Evolutionary conservation across 345 rosid species (phyloP), one percentile per base, ranked within the genome.

Genomic region (Acer yangbiense): DNA sequence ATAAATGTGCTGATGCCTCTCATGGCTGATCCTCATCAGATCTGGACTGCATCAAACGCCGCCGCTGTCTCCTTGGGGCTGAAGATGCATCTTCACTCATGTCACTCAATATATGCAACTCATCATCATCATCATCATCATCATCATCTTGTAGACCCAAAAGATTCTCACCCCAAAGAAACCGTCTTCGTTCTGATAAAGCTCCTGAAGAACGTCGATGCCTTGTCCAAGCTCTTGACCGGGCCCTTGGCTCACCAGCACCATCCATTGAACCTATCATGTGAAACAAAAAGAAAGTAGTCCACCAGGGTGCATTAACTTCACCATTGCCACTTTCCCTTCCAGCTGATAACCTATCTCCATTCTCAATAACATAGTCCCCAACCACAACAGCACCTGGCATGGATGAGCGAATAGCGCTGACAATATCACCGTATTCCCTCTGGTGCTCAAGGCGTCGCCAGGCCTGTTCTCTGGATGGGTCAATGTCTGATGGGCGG

Each of bases 361-460:
- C 93, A 81, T 92, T 91, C 80, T 94, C 98, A 21, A 94, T 88
- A 14, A 89, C 98, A 86, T 93, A 95, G 80, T 95, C 99, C 62
- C 98, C 98, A 72, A 95, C 94, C 2, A 95, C 98, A 64, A 93
- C 85, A 77, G 97, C 97, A 76, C 98, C 98, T 0, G 98, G 98
- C 78, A 93, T 90, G 50, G 98, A 93, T 32, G 98, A 89, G 52
- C 87, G 97, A 50, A 93, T 84, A 6, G 96, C 96, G 81, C 97
- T 93, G 29, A 92, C 94, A 77, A 92, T 91, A 72, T 96, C 99
- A 63, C 88, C 94, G 64, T 87, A 89, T 77, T 89, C 95, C 62
- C 93, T 91, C 76, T 90, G 95, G 75, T 87, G 90, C 88, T 94
- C 98, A 9, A 94, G 88, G 73, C 82, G 86, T 72, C 84, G 89